Conservation (phyloP, 2,329 filamentous ascomycete species). For the Aspergillus brunneoviolaceus region DNA sequence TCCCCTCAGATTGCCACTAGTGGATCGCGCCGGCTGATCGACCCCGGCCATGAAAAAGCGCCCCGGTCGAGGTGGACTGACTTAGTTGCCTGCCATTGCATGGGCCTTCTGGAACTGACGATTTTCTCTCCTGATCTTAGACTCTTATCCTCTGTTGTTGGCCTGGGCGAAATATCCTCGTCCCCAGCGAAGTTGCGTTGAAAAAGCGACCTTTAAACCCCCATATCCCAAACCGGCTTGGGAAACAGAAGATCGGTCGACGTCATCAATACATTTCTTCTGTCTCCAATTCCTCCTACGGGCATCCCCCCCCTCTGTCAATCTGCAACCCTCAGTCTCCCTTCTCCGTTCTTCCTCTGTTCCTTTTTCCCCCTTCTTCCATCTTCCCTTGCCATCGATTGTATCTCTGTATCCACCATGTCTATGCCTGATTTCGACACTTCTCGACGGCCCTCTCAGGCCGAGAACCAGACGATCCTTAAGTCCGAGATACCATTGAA, state of each 20-base stretch:
- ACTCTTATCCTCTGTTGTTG: background rate
- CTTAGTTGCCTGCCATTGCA: background rate
- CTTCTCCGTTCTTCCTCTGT: background rate
- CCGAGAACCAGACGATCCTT: constrained; percentile 34
- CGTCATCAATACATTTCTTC: constrained; percentile 34
- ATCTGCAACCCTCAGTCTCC: background rate
- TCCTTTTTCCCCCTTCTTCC: background rate
- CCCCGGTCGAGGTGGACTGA: constrained; percentile 1
- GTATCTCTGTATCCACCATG: constrained; percentile 24
- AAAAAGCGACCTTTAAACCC: background rate
- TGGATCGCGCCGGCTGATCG: constrained; percentile 11
- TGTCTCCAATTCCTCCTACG: constrained; percentile 6
- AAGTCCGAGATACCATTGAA: constrained; percentile 55
- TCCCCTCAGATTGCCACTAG: background rate
- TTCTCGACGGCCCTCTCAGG: constrained; percentile 30
- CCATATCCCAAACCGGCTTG: background rate
- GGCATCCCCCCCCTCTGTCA: background rate
- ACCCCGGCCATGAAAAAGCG: background rate
- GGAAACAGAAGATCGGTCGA: constrained; percentile 22
- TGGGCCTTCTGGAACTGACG: background rate
- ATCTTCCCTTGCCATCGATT: background rate
- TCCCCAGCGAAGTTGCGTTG: background rate
- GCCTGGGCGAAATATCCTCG: background rate
- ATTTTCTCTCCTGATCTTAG: background rate
- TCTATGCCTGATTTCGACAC: constrained; percentile 30